phyloP scores from a whole-genome alignment of 179 eudicot species.

The Carnegiea gigantea region DNA sequence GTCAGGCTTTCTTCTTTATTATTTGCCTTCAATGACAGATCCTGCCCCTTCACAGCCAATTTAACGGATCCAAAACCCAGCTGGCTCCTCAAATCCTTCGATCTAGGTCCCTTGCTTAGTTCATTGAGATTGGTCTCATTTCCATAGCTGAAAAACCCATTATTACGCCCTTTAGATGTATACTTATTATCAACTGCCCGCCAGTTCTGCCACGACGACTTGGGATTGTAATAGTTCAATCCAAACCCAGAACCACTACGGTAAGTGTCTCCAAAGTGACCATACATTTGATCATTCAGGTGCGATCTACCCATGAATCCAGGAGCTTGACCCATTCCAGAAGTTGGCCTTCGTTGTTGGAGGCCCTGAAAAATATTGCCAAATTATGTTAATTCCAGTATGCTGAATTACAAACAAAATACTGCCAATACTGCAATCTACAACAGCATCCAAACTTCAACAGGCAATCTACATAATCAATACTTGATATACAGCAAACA shows the following conservation, averaged over 20 bases:
- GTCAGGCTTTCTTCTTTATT: constrained; percentile 36
- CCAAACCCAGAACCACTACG: constrained; percentile 61
- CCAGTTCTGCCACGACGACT: constrained; percentile 52
- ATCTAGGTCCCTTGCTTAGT: constrained; percentile 83
- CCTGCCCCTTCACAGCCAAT: constrained; percentile 74
- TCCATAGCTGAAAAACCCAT: constrained; percentile 47
- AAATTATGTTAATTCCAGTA: not conserved
- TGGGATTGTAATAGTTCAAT: constrained; percentile 56
- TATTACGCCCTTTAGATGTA: constrained; percentile 56
- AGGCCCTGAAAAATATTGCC: constrained; percentile 24
- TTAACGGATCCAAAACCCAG: constrained; percentile 51
- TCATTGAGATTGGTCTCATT: constrained; percentile 65
- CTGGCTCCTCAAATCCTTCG: constrained; percentile 48
- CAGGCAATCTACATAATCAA: not conserved
- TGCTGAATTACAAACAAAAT: not conserved
- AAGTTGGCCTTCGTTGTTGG: constrained; percentile 32
- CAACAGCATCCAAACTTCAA: not conserved
- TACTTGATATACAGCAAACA: not conserved
- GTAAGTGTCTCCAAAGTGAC: constrained; percentile 41
- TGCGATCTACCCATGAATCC: constrained; percentile 40
- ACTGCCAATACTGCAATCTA: no score
- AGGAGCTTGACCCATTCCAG: constrained; percentile 36
- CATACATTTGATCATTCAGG: constrained; percentile 40
- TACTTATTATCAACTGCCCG: constrained; percentile 56
- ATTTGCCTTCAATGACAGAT: constrained; percentile 35